Conservation (phyloP, 2,329 filamentous ascomycete genomes). For the Orbilia quercus region DNA sequence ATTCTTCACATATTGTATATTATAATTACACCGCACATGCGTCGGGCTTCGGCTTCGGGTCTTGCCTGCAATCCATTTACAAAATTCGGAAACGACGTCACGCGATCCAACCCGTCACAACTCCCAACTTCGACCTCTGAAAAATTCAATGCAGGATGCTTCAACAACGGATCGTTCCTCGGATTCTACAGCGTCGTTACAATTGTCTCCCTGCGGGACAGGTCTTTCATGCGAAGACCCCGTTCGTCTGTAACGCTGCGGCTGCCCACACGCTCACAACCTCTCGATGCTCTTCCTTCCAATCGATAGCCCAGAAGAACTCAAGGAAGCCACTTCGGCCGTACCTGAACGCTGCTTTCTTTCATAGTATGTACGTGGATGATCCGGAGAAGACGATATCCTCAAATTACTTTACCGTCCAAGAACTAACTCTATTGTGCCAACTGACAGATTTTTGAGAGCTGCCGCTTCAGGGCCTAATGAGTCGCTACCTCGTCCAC, state of each 20-base stretch:
- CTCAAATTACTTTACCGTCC: not conserved
- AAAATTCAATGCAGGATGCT: slow-evolving; percentile 28
- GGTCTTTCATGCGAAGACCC: not conserved
- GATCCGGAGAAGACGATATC: slow-evolving; percentile 2
- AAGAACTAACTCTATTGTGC: not conserved
- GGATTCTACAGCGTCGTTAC: slow-evolving; percentile 11
- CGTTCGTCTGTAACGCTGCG: not conserved
- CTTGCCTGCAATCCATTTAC: no score
- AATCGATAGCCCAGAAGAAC: not conserved
- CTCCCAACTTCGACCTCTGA: slow-evolving; percentile 15
- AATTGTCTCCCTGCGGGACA: not conserved
- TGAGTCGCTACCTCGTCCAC: not conserved
- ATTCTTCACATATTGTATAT: no score
- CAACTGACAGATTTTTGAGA: slow-evolving; percentile 23
- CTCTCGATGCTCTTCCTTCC: not conserved
- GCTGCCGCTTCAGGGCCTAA: slow-evolving; percentile 8
- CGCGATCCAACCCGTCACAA: slow-evolving; percentile 23
- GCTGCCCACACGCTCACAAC: not conserved
- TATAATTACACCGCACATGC: no score
- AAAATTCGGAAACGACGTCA: no score
- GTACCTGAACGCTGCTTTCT: slow-evolving; percentile 1
- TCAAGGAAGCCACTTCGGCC: not conserved
- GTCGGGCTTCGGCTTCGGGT: no score
- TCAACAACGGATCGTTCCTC: slow-evolving; percentile 22
- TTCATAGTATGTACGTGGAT: slow-evolving; percentile 54